phyloP scores from a whole-genome alignment of 192 early-diverging fungal genomes.

The Backusella macrospora region DNA sequence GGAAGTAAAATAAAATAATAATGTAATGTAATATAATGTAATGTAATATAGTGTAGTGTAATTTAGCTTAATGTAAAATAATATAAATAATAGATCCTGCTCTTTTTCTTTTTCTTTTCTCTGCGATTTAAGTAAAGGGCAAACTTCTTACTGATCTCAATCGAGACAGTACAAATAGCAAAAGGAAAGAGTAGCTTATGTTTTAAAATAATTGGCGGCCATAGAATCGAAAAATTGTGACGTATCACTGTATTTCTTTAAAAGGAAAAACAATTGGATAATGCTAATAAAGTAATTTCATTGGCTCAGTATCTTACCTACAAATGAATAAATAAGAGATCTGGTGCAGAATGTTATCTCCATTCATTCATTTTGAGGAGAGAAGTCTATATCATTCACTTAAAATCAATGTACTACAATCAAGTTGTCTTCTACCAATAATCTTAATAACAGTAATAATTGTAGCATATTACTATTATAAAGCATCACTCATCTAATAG shows the following conservation, averaged over 20 bases:
- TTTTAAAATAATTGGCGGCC: not conserved
- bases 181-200: not conserved
- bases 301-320: not conserved
- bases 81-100: not conserved
- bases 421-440: too few relatives aligned
- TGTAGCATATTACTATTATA: too few relatives aligned
- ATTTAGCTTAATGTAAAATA: not conserved
- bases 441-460: too few relatives aligned
- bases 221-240: not conserved
- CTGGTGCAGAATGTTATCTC: too few relatives aligned
- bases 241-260: not conserved
- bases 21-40: too few relatives aligned
- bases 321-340: too few relatives aligned
- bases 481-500: not conserved
- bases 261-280: not conserved
- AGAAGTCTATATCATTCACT: too few relatives aligned
- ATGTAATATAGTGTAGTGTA: not conserved
- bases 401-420: too few relatives aligned
- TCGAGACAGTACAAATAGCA: constrained; percentile 4
- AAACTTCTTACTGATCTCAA: constrained; percentile 14
- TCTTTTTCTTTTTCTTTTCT: not conserved
- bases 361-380: too few relatives aligned
- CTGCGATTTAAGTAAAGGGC: not conserved
- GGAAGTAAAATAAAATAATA: not conserved
- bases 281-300: not conserved